Conservation (phyloP, 345 rosid genomes). For the Rubroshorea leprosula region DNA sequence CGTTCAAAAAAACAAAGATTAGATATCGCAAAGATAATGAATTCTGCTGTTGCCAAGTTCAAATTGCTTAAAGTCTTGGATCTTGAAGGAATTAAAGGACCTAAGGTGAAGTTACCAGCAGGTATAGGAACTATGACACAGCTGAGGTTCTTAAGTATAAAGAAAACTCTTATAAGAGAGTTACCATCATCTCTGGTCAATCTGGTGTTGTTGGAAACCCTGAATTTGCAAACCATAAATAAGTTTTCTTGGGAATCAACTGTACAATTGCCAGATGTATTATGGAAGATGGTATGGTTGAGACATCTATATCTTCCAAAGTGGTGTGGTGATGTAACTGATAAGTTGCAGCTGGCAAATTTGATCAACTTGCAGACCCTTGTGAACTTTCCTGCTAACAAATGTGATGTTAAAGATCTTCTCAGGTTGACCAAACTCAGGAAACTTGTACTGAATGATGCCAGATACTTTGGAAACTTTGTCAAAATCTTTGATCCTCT, state of each 20-base stretch:
- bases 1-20: conserved; percentile 14
- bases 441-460: too few relatives aligned
- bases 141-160: conserved; percentile 17
- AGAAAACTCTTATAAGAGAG: conserved; percentile 12
- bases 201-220: too few relatives aligned
- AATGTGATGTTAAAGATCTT: conserved; percentile 18
- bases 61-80: conserved; percentile 14
- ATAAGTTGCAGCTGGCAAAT: conserved; percentile 8
- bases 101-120: conserved; percentile 12
- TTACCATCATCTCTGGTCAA: too few relatives aligned
- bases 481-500: too few relatives aligned
- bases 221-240: too few relatives aligned
- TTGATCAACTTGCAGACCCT: conserved; percentile 16
- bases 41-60: conserved; percentile 14
- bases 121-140: too few relatives aligned
- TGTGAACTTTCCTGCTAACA: conserved; percentile 15
- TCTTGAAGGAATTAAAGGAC: conserved; percentile 17
- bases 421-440: too few relatives aligned
- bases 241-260: too few relatives aligned
- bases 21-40: neutral
- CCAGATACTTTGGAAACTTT: too few relatives aligned
- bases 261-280: too few relatives aligned
- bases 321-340: conserved; percentile 10
- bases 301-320: too few relatives aligned
- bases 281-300: too few relatives aligned